Percentiles rank a stretch among this genome's conserved stretches.
Evolutionary conservation across 495 filamentous ascomycete genomes (phyloP).

Genomic region (Hyaloscypha variabilis): DNA sequence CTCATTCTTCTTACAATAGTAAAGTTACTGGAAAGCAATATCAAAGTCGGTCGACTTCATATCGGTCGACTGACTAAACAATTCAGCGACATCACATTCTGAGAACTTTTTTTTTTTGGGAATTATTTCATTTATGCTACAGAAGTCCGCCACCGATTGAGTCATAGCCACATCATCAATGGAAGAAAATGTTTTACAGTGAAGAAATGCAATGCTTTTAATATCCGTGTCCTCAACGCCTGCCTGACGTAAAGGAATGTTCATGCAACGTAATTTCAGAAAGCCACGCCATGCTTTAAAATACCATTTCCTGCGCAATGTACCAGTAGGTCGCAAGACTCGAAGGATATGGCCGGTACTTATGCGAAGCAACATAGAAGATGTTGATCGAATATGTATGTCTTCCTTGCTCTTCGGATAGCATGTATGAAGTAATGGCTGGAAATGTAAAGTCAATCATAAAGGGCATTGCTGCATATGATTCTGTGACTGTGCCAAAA

Average conservation of each 20-base stretch:
- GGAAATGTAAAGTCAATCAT: constrained; percentile 15
- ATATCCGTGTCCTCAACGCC: constrained; percentile 19
- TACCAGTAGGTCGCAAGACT: constrained; percentile 23
- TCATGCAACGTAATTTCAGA: constrained; percentile 28
- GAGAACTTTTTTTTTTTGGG: background rate
- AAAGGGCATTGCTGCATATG: constrained; percentile 26
- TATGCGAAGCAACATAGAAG: constrained; percentile 26
- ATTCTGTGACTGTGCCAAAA: constrained; percentile 12
- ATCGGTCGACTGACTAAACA: too few relatives aligned
- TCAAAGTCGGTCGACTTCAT: too few relatives aligned
- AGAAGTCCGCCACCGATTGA: constrained; percentile 16
- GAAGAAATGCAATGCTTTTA: constrained; percentile 27
- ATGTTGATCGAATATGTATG: constrained; percentile 29
- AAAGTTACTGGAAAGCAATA: too few relatives aligned
- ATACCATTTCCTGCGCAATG: constrained; percentile 23
- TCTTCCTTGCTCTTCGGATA: constrained; percentile 28
- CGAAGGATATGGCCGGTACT: constrained; percentile 31
- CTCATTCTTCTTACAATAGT: too few relatives aligned
- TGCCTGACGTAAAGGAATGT: constrained; percentile 26
- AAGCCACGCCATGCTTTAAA: constrained; percentile 31
- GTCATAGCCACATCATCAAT: constrained; percentile 23
- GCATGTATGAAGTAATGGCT: constrained; percentile 21
- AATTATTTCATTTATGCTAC: constrained; percentile 21
- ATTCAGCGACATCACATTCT: background rate
- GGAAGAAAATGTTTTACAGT: constrained; percentile 27